Base-by-base conservation (phyloP, 805 yeast genomes). In the Zygosaccharomyces gambellarensis region DNA sequence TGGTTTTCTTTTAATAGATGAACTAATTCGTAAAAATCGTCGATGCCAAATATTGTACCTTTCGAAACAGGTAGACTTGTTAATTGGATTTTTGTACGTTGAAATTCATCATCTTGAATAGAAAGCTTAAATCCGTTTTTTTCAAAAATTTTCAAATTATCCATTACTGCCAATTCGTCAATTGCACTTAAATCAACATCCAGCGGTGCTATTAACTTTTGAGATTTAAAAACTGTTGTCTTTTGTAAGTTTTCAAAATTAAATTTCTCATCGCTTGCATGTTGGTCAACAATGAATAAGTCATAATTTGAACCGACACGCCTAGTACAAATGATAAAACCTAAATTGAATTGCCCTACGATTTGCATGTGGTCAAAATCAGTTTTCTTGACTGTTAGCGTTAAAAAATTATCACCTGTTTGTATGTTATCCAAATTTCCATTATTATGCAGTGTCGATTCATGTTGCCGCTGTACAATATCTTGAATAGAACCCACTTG, bases 181-280 rank as follows among this genome's bases (percentile, higher is more conserved):
- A 89, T 76, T 0, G 88, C 78, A 46, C 81, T 85, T 41, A 94
- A 68, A 39, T 87, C 86, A 8, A 92, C 61, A 4, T 55, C 55
- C 19, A 73, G 71, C 0, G 86, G 83, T 0, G 63, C 63, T 5
- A 92, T 87, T 43, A 94, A 71, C 1, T 82, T 81, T 67, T 94
- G 97, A 39, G 77, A 74, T 40, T 80, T 77, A 54, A 90, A 81
- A 0, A 71, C 69, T 0, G 86, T 79, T 2, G 73, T 74, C 14
- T 71, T 65, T 56, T 80, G 82, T 12, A 86, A 68, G 43, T 71
- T 73, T 65, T 94, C 99, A 71, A 88, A 94, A 65, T 94, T 94
- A 71, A 61, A 89, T 58, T 90, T 94, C 61, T 94, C 99, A 70
- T 94, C 99, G 56, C 96, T 87, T 0, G 99, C 99, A 71, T 94